Percentiles rank a stretch among this genome's conserved stretches.
phyloP scores from a whole-genome alignment of 2,329 filamentous ascomycete species.

The Talaromyces sp. region DNA sequence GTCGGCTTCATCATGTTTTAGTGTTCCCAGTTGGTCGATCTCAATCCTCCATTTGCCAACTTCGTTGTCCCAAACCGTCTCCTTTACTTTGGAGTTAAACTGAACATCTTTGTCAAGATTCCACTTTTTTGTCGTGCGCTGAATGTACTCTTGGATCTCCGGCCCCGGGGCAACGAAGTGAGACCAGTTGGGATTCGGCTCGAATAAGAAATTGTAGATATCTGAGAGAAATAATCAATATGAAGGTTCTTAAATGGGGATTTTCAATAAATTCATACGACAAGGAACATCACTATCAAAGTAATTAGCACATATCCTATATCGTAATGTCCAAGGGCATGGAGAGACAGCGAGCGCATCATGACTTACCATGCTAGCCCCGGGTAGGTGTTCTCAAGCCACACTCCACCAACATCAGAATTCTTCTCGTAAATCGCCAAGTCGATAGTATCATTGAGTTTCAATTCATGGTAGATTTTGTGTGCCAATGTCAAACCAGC shows the following conservation, averaged over 20 bases:
- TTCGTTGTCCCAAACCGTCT: conserved; percentile 44
- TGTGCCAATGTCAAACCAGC: conserved; percentile 24
- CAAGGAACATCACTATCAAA: no score
- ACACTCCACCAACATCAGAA: conserved; percentile 13
- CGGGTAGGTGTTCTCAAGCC: conserved; percentile 9
- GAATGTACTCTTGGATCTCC: conserved; percentile 49
- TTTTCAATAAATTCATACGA: no score
- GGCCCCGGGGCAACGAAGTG: conserved; percentile 43
- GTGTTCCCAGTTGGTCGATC: conserved; percentile 30
- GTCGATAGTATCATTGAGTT: conserved; percentile 7
- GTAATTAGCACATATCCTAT: no score
- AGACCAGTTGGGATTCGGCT: conserved; percentile 48
- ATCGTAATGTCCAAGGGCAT: no score
- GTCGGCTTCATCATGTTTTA: conserved; percentile 35
- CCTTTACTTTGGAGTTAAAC: conserved; percentile 40
- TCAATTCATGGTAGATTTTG: conserved; percentile 21
- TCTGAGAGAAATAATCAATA: not conserved
- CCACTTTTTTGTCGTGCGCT: conserved; percentile 41
- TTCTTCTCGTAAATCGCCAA: conserved; percentile 19
- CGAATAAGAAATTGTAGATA: conserved; percentile 44
- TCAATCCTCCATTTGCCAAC: conserved; percentile 39
- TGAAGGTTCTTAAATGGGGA: no score
- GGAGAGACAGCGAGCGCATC: no score
- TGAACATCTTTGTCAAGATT: conserved; percentile 43
- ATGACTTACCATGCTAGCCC: no score